Evolutionary conservation across 805 yeast species (phyloP), one percentile per base, ranked within the genome.

Genomic region (Teunomyces kruisii): DNA sequence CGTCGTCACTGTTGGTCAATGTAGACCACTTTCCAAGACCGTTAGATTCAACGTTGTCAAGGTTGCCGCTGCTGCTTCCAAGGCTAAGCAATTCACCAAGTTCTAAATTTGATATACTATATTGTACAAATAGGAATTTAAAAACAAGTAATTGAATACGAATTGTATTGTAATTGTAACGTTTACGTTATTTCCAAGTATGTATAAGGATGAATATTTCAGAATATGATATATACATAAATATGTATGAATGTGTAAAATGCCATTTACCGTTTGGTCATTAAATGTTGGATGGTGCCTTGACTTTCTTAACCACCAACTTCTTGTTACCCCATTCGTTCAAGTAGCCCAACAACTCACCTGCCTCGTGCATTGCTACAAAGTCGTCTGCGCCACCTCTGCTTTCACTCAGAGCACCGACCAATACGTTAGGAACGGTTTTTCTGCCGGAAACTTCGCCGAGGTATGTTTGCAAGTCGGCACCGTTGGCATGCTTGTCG

Each of bases 21-120:
- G 99, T 87, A 92, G 99, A 86, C 99, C 99, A 70, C 80, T 94
- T 75, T 94, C 99, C 70, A 94, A 94, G 82, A 94, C 99, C 66
- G 97, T 94, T 69, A 92, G 99, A 88, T 94, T 94, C 88, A 94
- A 94, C 85, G 99, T 94, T 70, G 81, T 94, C 72, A 90, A 91
- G 80, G 96, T 94, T 70, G 80, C 91, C 70, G 79, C 90, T 70
- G 84, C 94, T 74, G 79, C 82, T 66, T 88, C 91, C 75, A 86
- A 86, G 79, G 73, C 89, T 60, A 94, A 94, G 88, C 89, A 88
- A 81, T 94, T 94, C 84, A 67, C 90, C 79, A 94, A 94, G 82
- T 94, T 94, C 79, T 94, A 92, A 88, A 53, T 40, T 39, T 35
- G 38, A n/a, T 35, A 35, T 35, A 35, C 17, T 35, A 35, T 35